Percentiles rank a stretch among this genome's conserved stretches.
These are phyloP conservation scores for Odontarrhena argentea DNA, from an alignment of 345 rosid genomes.

Conservation along the genomic window DNA sequence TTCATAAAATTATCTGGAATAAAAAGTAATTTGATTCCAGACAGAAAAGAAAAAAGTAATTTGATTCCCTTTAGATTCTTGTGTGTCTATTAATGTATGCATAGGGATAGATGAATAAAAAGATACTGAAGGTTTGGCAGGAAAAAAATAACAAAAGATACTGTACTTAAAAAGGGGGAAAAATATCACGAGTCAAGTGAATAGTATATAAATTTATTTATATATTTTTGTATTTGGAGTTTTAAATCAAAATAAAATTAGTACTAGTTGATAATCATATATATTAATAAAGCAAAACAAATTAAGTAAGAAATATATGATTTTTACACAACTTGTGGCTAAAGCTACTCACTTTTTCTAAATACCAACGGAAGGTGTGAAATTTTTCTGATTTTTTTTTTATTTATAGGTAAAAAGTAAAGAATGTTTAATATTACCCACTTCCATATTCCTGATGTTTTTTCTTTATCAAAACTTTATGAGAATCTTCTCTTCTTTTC, in stretches of 20 bases:
- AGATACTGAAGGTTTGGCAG: constrained; percentile 24
- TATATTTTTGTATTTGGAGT: neutral
- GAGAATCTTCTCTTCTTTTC: constrained; percentile 28
- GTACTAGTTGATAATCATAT: neutral
- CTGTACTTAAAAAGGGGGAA: neutral
- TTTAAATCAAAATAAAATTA: neutral
- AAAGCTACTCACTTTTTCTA: constrained; percentile 23
- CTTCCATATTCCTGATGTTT: constrained; percentile 1
- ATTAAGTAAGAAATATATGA: neutral
- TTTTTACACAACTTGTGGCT: constrained; percentile 15
- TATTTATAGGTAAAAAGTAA: constrained; percentile 3
- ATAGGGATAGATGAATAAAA: constrained; percentile 28
- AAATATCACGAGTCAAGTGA: constrained; percentile 26
- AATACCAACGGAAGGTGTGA: neutral
- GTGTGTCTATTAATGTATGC: constrained; percentile 16
- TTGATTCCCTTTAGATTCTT: constrained; percentile 34
- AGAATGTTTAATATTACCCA: constrained; percentile 8
- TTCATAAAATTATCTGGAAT: neutral
- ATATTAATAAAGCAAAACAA: neutral
- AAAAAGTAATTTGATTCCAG: constrained; percentile 22
- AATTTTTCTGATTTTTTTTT: neutral
- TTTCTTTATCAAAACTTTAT: neutral
- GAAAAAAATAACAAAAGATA: constrained; percentile 1
- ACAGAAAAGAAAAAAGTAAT: neutral
- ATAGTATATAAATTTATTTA: neutral